Evolutionary conservation across 768 basidiomycete species (phyloP), one percentile per base, ranked within the genome.

Genomic region (Ramaria sp.): DNA sequence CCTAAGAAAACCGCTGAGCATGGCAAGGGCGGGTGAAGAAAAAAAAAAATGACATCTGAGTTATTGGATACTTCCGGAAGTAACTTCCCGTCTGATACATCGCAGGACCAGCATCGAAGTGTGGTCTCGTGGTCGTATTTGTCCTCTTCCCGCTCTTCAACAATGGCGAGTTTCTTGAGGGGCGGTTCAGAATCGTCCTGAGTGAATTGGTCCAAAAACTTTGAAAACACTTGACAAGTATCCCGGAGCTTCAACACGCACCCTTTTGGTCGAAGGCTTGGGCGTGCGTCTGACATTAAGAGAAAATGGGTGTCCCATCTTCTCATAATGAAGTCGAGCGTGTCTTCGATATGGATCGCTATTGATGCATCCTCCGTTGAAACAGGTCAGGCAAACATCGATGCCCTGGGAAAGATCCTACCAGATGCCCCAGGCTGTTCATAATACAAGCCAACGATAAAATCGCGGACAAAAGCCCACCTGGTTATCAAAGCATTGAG

Each of bases 401-500:
- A 96, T 72, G 6, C 95, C 95, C 12, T 75, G 69, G 0, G 83
- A 76, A 3, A 72, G 70, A 66, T 93, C 91, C 87, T 93, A 63
- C n/a, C 51, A 51, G 12, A 54, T 51, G 56, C 22, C 43, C 47
- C 33, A 17, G 50, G 42, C 24, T 3, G 34, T 37, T 13, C 13
- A 13, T 37, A 10, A 9, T 7, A 7, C 42, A 38, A 30, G 20
- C 41, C 31, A 17, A 31, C 10, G 13, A 52, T 10, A 3, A 47
- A 19, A 43, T 10, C 3, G 48, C 10, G 38, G 19, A 54, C 11
- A 9, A 33, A 34, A 65, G 68, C 58, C 31, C 20, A 86, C 91
- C 81, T 97, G 94, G 64, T 81, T 82, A 69, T 97, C 94, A 67
- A 97, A 99, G 66, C 95, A 99, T 59, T 94, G 92, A 0, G 94